Percentiles rank a stretch among this genome's conserved stretches.
Evolutionary conservation across 2,329 filamentous ascomycete genomes (phyloP).

Genomic region (Aspergillus fumigatus): DNA sequence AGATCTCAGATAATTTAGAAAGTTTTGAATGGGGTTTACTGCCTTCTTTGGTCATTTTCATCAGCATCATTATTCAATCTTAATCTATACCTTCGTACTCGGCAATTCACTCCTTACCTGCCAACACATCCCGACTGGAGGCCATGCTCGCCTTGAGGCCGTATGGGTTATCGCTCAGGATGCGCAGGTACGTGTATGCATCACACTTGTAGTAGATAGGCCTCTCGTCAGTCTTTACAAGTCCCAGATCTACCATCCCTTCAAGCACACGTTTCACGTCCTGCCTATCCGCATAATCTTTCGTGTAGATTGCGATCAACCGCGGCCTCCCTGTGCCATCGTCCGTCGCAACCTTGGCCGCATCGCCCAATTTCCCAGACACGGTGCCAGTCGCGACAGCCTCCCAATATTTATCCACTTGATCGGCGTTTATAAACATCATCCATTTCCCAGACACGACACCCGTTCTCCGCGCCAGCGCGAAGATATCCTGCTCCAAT

Average conservation of each 20-base stretch:
- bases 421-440: constrained; percentile 19
- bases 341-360: constrained; percentile 66
- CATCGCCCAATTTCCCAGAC: constrained; percentile 64
- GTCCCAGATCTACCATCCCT: constrained; percentile 57
- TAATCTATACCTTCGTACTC: neutral
- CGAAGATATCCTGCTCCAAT: constrained; percentile 53
- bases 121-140: constrained; percentile 37
- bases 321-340: constrained; percentile 40
- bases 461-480: constrained; percentile 55
- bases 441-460: constrained; percentile 61
- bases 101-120: constrained; percentile 18
- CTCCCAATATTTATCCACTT: constrained; percentile 45
- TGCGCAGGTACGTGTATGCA: constrained; percentile 66
- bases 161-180: constrained; percentile 58
- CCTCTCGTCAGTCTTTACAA: constrained; percentile 44
- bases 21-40: neutral
- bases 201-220: constrained; percentile 77
- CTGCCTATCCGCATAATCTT: constrained; percentile 63
- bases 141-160: constrained; percentile 52
- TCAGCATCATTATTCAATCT: constrained; percentile 5
- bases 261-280: constrained; percentile 67
- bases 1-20: neutral
- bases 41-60: constrained; percentile 1
- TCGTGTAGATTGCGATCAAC: constrained; percentile 74
- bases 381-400: constrained; percentile 63